Evolutionary conservation across 2,329 filamentous ascomycete genomes (phyloP).

Genomic region (Lanzia echinophila): DNA sequence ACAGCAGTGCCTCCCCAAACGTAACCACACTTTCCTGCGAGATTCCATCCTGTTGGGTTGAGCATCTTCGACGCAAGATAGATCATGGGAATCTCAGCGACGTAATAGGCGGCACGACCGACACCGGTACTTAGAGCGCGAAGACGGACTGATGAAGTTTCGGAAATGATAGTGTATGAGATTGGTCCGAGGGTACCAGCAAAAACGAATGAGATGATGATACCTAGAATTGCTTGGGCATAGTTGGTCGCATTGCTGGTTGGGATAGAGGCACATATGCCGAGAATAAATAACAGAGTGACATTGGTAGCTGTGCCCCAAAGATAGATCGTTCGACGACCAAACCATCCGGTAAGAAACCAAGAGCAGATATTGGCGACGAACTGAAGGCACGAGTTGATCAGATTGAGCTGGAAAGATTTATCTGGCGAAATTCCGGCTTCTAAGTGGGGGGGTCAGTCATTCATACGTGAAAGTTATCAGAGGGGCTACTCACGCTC

Average conservation of each 20-base stretch:
- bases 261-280: constrained; percentile 49
- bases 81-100: constrained; percentile 60
- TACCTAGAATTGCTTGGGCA: constrained; percentile 55
- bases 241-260: constrained; percentile 35
- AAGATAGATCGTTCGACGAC: constrained; percentile 58
- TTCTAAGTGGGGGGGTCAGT: constrained; percentile 41
- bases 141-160: constrained; percentile 59
- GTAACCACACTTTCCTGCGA: constrained; percentile 51
- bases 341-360: constrained; percentile 57
- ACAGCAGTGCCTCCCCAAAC: constrained; percentile 53
- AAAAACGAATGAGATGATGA: constrained; percentile 61
- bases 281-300: constrained; percentile 49
- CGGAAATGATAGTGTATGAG: constrained; percentile 61
- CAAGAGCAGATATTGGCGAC: constrained; percentile 61
- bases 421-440: constrained; percentile 49
- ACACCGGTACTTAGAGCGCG: constrained; percentile 59
- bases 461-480: constrained; percentile 12
- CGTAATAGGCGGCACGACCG: constrained; percentile 57
- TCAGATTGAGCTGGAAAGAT: constrained; percentile 56
- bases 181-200: constrained; percentile 52
- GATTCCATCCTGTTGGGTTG: constrained; percentile 40
- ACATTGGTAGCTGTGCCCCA: constrained; percentile 51
- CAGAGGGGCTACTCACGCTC: constrained; percentile 20
- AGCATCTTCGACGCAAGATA: constrained; percentile 56
- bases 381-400: constrained; percentile 56